Percentiles rank a stretch among this genome's conserved stretches.
Evolutionary conservation across 169 alveolate species (phyloP).

Genomic region (Miamiensis avidus): DNA sequence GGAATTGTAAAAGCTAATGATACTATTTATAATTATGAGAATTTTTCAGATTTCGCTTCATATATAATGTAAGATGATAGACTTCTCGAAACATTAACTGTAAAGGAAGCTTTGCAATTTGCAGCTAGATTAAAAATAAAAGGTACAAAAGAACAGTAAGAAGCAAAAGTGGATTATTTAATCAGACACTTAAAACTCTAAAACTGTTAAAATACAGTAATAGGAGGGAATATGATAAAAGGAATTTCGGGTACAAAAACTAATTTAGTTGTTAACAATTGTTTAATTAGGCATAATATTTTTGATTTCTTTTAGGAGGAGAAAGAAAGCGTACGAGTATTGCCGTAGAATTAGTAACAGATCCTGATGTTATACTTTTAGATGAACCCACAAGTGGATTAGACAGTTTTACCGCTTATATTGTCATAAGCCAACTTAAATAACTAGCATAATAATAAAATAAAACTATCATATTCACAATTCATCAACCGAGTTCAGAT

Average conservation of each 20-base stretch:
- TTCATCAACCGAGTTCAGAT: slow-evolving; percentile 80
- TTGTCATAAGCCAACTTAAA: slow-evolving; percentile 68
- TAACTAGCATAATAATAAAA: slow-evolving; percentile 59
- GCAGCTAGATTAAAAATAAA: slow-evolving; percentile 35
- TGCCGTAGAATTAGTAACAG: slow-evolving; percentile 88
- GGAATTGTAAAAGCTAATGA: slow-evolving; percentile 9
- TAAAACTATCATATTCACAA: slow-evolving; percentile 67
- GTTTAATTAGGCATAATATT: too few relatives aligned
- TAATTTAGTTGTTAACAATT: too few relatives aligned
- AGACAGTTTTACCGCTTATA: slow-evolving; percentile 84
- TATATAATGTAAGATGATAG: slow-evolving; percentile 49
- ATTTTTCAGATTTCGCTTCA: slow-evolving; percentile 24
- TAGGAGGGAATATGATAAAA: slow-evolving; percentile 78
- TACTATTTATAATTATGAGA: background rate
- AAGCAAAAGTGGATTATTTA: slow-evolving; percentile 8
- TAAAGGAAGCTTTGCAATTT: slow-evolving; percentile 33
- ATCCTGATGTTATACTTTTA: slow-evolving; percentile 88
- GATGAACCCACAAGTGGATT: slow-evolving; percentile 93
- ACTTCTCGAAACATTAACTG: slow-evolving; percentile 39
- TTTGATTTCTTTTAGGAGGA: slow-evolving; percentile 90
- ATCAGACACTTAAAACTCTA: slow-evolving; percentile 29
- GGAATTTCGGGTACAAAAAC: slow-evolving; percentile 54
- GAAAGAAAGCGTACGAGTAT: slow-evolving; percentile 90
- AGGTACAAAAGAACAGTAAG: slow-evolving; percentile 1
- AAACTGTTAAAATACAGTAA: slow-evolving; percentile 54